Percentiles rank a stretch among this genome's conserved stretches.
These are phyloP conservation scores for Thielaviopsis musarum DNA, from an alignment of 2,329 filamentous ascomycete species.

Conservation along the genomic window DNA sequence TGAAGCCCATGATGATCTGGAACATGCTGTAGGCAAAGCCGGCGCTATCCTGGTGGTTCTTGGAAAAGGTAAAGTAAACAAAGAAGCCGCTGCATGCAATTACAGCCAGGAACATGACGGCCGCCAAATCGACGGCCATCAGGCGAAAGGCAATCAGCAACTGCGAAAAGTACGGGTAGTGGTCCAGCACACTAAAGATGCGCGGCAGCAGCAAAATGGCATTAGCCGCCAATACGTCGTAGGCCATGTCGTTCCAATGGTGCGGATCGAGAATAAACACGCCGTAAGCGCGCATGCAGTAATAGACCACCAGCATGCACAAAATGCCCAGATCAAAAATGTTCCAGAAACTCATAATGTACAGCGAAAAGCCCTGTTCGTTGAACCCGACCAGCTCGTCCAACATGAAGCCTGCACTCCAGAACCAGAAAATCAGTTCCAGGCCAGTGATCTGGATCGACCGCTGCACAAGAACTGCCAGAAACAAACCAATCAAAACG, in stretches of 20 bases:
- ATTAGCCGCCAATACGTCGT: conserved; percentile 84
- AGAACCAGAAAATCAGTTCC: conserved; percentile 91
- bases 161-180: conserved; percentile 92
- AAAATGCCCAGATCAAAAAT: conserved; percentile 85
- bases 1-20: conserved; percentile 90
- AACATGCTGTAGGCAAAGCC: conserved; percentile 83
- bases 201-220: conserved; percentile 80
- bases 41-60: conserved; percentile 49
- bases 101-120: conserved; percentile 67
- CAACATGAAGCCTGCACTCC: conserved; percentile 93
- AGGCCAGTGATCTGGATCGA: conserved; percentile 67
- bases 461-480: conserved; percentile 62
- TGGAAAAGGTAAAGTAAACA: conserved; percentile 77
- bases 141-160: conserved; percentile 84
- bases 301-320: conserved; percentile 71
- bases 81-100: conserved; percentile 91
- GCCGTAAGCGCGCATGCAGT: conserved; percentile 75
- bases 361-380: conserved; percentile 88
- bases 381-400: conserved; percentile 94
- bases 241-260: conserved; percentile 66
- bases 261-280: conserved; percentile 65
- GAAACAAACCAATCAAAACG: conserved; percentile 67
- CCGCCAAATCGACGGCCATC: conserved; percentile 80
- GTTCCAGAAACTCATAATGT: conserved; percentile 98
- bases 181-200: conserved; percentile 82